Conservation (phyloP, 306 rosid genomes). For the Fragaria ananassa region DNA sequence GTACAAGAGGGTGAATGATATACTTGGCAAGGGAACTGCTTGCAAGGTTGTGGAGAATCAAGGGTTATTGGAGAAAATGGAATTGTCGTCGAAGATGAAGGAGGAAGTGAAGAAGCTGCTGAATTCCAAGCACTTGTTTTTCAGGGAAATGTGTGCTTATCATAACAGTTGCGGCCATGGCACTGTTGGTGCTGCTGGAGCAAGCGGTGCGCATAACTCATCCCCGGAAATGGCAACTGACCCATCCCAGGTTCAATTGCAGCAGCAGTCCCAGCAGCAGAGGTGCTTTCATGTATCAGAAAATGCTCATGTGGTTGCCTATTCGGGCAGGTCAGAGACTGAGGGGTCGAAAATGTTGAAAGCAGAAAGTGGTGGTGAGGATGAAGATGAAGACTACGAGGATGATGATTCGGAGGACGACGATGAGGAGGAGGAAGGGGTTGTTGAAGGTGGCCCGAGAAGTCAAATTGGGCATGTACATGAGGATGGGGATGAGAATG, state of each 20-base stretch:
- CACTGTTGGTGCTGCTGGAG: conserved; percentile 10
- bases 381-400: conserved; percentile 43
- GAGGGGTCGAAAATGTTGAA: conserved; percentile 44
- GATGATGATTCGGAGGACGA: conserved; percentile 49
- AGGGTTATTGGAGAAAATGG: conserved; percentile 71
- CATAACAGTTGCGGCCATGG: conserved; percentile 80
- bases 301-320: conserved; percentile 23
- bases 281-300: conserved; percentile 58
- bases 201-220: conserved; percentile 34
- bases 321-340: conserved; percentile 32
- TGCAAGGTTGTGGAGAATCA: conserved; percentile 88
- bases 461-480: conserved; percentile 43
- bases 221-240: conserved; percentile 44
- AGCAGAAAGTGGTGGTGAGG: conserved; percentile 39
- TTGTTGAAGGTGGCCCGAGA: conserved; percentile 41
- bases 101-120: conserved; percentile 76
- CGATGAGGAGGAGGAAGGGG: conserved; percentile 63
- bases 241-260: conserved; percentile 30
- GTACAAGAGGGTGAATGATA: conserved; percentile 91
- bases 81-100: conserved; percentile 62
- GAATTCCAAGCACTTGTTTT: conserved; percentile 85
- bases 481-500: conserved; percentile 54
- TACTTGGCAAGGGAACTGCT: conserved; percentile 90
- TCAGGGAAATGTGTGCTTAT: conserved; percentile 97
- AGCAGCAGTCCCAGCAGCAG: conserved; percentile 21